Evolutionary conservation across 768 basidiomycete genomes (phyloP).

Genomic region (Pluteus cervinus): DNA sequence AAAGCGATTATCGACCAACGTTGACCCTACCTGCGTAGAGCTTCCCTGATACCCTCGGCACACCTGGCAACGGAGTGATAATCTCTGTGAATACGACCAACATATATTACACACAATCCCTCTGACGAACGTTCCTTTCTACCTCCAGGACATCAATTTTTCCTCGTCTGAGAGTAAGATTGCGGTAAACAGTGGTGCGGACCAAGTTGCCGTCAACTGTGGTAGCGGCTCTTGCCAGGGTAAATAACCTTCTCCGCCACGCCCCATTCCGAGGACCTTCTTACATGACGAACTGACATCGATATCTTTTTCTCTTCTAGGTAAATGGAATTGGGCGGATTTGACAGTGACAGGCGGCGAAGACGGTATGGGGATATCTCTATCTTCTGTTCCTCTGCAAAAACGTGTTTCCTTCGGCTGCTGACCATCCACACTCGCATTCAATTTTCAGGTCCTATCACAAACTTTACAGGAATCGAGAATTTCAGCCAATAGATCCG

Average conservation of each 20-base stretch:
- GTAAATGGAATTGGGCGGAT: slow-evolving; percentile 45
- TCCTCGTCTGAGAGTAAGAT: slow-evolving; percentile 32
- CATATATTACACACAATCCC: not conserved
- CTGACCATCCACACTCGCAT: not conserved
- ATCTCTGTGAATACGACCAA: slow-evolving; percentile 39
- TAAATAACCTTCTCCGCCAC: slow-evolving; percentile 13
- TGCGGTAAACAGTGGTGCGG: slow-evolving; percentile 33
- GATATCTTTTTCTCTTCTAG: slow-evolving; percentile 21
- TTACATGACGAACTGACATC: not conserved
- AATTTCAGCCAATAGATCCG: slow-evolving; percentile 23
- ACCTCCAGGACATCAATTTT: slow-evolving; percentile 46
- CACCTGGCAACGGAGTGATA: slow-evolving; percentile 50
- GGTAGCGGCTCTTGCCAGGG: slow-evolving; percentile 46
- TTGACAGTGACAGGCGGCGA: slow-evolving; percentile 40
- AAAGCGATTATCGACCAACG: not conserved
- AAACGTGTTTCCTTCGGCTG: not conserved
- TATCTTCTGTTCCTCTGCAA: not conserved
- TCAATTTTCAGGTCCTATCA: slow-evolving; percentile 26
- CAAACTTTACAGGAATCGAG: slow-evolving; percentile 24
- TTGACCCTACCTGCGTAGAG: slow-evolving; percentile 29
- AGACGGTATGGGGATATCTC: slow-evolving; percentile 17
- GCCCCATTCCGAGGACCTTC: not conserved
- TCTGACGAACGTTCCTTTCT: not conserved
- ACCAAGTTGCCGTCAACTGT: slow-evolving; percentile 50
- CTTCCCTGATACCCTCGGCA: slow-evolving; percentile 47